A percentile compares a stretch with the other conserved stretches of the same genome.
These are phyloP conservation scores for Mycena rebaudengoi DNA, from an alignment of 768 basidiomycete species.

Conservation along the genomic window DNA sequence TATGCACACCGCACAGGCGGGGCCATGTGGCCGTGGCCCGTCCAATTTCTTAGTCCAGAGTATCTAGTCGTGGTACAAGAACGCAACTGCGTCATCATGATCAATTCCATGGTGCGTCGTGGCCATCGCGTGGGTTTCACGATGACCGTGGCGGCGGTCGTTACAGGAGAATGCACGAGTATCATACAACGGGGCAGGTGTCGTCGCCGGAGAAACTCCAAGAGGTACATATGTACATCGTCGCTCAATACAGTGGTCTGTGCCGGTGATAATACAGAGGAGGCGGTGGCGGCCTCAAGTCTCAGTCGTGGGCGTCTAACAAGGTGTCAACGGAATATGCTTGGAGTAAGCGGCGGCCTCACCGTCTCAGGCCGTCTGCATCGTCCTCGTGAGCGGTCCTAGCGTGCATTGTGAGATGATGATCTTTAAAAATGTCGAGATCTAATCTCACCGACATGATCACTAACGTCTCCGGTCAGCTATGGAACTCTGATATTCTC, in stretches of 20 bases:
- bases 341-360: not conserved
- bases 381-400: conserved; percentile 9
- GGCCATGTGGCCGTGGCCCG: no score
- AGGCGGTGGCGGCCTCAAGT: not conserved
- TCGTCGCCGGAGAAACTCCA: not conserved
- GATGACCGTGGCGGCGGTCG: not conserved
- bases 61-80: not conserved
- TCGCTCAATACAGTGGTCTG: not conserved
- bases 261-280: not conserved
- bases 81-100: not conserved
- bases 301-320: not conserved
- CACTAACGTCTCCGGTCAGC: no score
- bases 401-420: not conserved
- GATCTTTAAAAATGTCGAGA: not conserved
- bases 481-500: no score
- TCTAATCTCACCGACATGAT: conserved; percentile 3
- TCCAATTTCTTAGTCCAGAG: no score
- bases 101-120: not conserved
- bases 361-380: not conserved
- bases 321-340: not conserved
- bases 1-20: no score
- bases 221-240: not conserved
- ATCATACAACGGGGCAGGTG: not conserved
- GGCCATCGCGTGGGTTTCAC: not conserved
- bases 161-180: not conserved